Evolutionary conservation across 2,329 filamentous ascomycete species (phyloP), one percentile per base, ranked within the genome.

Genomic region (Pestalotiopsis sp.): DNA sequence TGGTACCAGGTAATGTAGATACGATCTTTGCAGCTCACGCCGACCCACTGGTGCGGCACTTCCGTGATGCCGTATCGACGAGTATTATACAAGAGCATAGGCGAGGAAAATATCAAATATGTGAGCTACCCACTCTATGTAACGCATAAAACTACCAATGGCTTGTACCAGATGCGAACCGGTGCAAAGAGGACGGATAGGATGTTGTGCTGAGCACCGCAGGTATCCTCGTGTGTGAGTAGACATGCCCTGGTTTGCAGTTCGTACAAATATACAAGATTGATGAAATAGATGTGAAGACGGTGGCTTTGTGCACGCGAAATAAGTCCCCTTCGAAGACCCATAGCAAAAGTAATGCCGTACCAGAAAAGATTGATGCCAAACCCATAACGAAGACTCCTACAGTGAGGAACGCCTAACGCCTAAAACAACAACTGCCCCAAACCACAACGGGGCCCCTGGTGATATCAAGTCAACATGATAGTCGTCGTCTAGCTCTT

Each of bases 401-500:
- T 7, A 31, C 27, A 31, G 1, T 31, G 27, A 31, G 27, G 27
- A 31, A 31, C 27, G 9, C 45, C 45, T 7, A 20, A 52, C 45
- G 45, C 45, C 45, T 20, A 1, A 52, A 52, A 20, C 45, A 52
- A 52, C n/a, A 20, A 2, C n/a, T n/a, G 45, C 45, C 3, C 45
- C 4, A 9, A n/a, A 52, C 1, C n/a, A 52, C 5, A n/a, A 1
- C 6, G 0, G 3, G 6, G 9, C 17, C 3, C 45, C 20, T n/a
- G 56, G 12, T 38, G 9, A n/a, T 61, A 20, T 38, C 25, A 17
- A 36, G 31, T n/a, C n/a, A n/a, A 36, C 13, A 4, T n/a, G n/a
- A 2, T 5, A 11, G 9, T 12, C 27, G 14, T 5, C 12, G 4
- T 12, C 27, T 70, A 97, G 81, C 94, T 98, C 87, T 96, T 93